Evolutionary conservation across 148 eudicot genomes (phyloP), one percentile per base, ranked within the genome.

Genomic region (Linanthus parryae): DNA sequence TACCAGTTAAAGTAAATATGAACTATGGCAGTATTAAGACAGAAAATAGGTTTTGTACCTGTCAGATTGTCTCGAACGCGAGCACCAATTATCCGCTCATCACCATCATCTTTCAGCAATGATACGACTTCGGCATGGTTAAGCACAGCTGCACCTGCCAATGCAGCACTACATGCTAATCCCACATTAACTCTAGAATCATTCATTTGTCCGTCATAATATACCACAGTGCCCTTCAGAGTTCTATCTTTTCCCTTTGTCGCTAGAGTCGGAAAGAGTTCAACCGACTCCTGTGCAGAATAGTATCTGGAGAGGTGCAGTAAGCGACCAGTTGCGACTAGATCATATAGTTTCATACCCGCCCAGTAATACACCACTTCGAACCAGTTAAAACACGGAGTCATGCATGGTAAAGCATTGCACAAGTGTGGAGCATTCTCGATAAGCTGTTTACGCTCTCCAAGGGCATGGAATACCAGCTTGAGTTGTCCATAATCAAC

Each of bases 371-470:
- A 91, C n/a, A 83, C 56, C 39, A 65, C 97, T 62, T 86, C 95
- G 68, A 91, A 83, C 97, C 94, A 83, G 61, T 66, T 69, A 73
- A 86, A 91, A 69, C 97, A 86, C 47, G 97, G 97, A 44, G 97
- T 91, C 97, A 91, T 91, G 77, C 95, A 86, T 43, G 97, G 95
- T 63, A 91, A 69, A 61, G 95, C 77, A 69, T 86, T 82, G 65
- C 95, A 83, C 54, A 91, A 73, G 70, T 91, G 97, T 24, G 97
- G 97, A 69, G 97, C 97, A 78, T 91, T 91, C 63, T 83, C 94
- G 42, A 91, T 91, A 62, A 91, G 62, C 63, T 78, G 89, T 62
- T 91, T 91, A 37, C 97, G 92, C 68, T 91, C 97, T 72, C 75
- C 83, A 3, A 91, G 94, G 20, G 97, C 97, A 73, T 91, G 97